Base-by-base conservation (phyloP, 2,329 filamentous ascomycete genomes). In the Fusarium fujikuroi region DNA sequence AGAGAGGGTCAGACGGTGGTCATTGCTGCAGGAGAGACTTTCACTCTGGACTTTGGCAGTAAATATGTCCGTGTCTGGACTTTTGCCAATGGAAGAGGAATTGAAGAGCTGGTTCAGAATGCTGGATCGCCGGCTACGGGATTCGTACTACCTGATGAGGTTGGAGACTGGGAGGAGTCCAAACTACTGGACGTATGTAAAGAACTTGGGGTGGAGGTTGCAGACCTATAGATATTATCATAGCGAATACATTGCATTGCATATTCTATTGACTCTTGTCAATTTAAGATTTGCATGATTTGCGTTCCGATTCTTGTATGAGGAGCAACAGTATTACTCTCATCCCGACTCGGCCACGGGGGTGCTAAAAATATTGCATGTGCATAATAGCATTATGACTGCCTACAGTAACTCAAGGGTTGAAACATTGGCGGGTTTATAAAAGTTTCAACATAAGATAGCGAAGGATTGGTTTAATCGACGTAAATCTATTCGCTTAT, bases 61-160 rank as follows among this genome's bases (percentile, higher is more conserved):
- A 84, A 61, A 44, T 88, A 83, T 74, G 86, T 87, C 7, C 82
- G 85, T 30, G 79, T 85, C 11, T 84, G 84, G 69, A 82, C 81
- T 0, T 88, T 88, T 63, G 83, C 85, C 0, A 86, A 86, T 66
- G 87, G 87, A 0, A 79, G 80, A 47, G 87, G 87, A 1, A 81
- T 89, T 5, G 86, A 88, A 72, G 78, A 84, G 47, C 62, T 88
- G 54, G 78, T 86, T 4, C 81, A 83, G 23, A 74, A 75, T 15
- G 79, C 82, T 3, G 85, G 85, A 4, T 69, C 74, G 32, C 73
- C 80, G 6, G 81, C 77, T 40, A 60, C 79, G 7, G 74, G 80
- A 2, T 78, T 83, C 5, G 78, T 86, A 0, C 47, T 86, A 50
- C 85, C 85, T 1, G 84, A 86, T 9, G 42, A 76, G 19, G 57